Evolutionary conservation across 1,284 basidiomycete genomes (phyloP).

Genomic region (Cutaneotrichosporon daszewskae): DNA sequence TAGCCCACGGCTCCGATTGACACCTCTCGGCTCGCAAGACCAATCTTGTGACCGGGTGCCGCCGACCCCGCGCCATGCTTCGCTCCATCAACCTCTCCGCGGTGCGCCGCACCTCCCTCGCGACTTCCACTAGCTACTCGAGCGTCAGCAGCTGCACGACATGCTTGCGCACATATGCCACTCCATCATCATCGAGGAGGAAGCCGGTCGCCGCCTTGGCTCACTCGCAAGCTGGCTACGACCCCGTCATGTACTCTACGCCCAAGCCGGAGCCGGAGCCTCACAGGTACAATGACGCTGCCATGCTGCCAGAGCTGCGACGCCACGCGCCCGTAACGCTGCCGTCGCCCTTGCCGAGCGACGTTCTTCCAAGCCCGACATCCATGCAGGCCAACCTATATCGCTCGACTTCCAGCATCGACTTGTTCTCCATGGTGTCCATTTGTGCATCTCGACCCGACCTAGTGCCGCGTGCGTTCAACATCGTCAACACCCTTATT

Average conservation of each 20-base stretch:
- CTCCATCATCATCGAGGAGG: constrained; percentile 7
- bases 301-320: background rate
- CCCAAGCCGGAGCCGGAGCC: constrained; percentile 8
- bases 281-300: constrained; percentile 12
- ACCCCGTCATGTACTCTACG: constrained; percentile 6
- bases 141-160: too few relatives aligned
- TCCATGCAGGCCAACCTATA: constrained; percentile 31
- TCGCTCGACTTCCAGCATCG: constrained; percentile 36
- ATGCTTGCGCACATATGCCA: constrained; percentile 3
- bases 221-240: constrained; percentile 6
- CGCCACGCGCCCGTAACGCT: constrained; percentile 9
- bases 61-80: constrained; percentile 15
- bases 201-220: constrained; percentile 3
- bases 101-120: constrained; percentile 4
- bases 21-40: too few relatives aligned
- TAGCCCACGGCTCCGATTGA: too few relatives aligned
- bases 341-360: constrained; percentile 29
- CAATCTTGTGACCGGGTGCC: too few relatives aligned
- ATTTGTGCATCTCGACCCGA: constrained; percentile 42
- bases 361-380: constrained; percentile 14
- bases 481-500: constrained; percentile 41
- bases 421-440: constrained; percentile 41
- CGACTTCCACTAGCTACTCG: too few relatives aligned
- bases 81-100: constrained; percentile 13
- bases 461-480: constrained; percentile 40